Conservation (phyloP, 2,329 filamentous ascomycete genomes). For the Penicillium sp. region DNA sequence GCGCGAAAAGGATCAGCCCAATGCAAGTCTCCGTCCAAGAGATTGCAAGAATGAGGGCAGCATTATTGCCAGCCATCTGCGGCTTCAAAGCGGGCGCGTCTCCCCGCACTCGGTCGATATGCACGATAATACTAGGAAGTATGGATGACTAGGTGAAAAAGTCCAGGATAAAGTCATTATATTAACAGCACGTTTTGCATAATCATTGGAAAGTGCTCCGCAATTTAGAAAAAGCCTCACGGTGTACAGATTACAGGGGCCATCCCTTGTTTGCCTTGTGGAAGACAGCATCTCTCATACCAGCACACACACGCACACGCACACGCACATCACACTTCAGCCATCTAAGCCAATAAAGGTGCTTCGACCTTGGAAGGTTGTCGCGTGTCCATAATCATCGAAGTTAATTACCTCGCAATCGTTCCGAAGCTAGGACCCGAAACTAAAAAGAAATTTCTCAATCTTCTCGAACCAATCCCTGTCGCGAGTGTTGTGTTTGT, state of each 20-base stretch:
- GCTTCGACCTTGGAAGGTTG: neutral
- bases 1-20: slow-evolving; percentile 15
- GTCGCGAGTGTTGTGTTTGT: neutral
- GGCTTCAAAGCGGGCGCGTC: neutral
- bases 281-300: neutral
- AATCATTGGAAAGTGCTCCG: neutral
- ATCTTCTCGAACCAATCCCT: neutral
- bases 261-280: neutral
- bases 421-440: neutral
- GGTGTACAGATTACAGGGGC: neutral
- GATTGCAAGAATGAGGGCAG: slow-evolving; percentile 10
- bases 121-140: neutral
- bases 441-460: neutral
- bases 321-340: neutral
- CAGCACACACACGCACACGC: neutral
- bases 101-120: neutral
- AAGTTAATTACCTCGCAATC: neutral
- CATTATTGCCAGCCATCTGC: slow-evolving; percentile 1
- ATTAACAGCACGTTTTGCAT: neutral
- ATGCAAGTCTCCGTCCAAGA: slow-evolving; percentile 20
- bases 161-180: neutral
- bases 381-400: neutral
- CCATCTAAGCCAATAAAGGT: neutral
- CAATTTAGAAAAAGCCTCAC: neutral
- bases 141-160: neutral